Percentiles rank a stretch among this genome's conserved stretches.
Conservation (phyloP, 2,329 filamentous ascomycete species). For the Plectosphaerella cucumerina region DNA sequence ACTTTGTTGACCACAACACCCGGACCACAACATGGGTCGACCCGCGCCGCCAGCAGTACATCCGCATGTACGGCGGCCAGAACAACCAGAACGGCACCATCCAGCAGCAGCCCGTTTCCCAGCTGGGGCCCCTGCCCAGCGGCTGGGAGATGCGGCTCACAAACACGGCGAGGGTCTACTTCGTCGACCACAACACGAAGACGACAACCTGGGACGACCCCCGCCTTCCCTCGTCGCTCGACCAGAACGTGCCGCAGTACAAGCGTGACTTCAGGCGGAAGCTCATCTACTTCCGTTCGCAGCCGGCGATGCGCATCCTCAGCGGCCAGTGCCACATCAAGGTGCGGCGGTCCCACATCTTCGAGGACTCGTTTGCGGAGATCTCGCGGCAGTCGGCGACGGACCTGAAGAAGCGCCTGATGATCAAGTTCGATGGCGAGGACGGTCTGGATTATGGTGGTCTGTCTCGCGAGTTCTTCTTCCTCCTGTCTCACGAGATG, state of each 20-base stretch:
- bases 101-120: conserved; percentile 95
- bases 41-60: conserved; percentile 94
- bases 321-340: conserved; percentile 98
- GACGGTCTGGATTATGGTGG: conserved; percentile 97
- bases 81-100: conserved; percentile 83
- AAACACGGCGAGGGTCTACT: conserved; percentile 96
- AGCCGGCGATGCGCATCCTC: conserved; percentile 91
- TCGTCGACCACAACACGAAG: conserved; percentile 99
- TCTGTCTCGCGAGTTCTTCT: conserved; percentile 98
- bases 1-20: conserved; percentile 98
- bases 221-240: conserved; percentile 86
- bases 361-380: conserved; percentile 97
- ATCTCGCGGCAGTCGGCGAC: conserved; percentile 95
- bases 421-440: conserved; percentile 99
- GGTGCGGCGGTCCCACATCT: conserved; percentile 92
- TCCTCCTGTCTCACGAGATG: conserved; percentile 98
- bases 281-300: conserved; percentile 98
- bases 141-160: conserved; percentile 99
- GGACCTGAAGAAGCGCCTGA: conserved; percentile 94
- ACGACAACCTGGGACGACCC: conserved; percentile 99
- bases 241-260: conserved; percentile 98
- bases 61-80: conserved; percentile 90
- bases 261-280: conserved; percentile 98
- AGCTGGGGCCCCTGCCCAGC: conserved; percentile 89
- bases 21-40: conserved; percentile 98